Evolutionary conservation across 2,329 filamentous ascomycete genomes (phyloP), one percentile per base, ranked within the genome.

Genomic region (Chrysoporthe puriensis): DNA sequence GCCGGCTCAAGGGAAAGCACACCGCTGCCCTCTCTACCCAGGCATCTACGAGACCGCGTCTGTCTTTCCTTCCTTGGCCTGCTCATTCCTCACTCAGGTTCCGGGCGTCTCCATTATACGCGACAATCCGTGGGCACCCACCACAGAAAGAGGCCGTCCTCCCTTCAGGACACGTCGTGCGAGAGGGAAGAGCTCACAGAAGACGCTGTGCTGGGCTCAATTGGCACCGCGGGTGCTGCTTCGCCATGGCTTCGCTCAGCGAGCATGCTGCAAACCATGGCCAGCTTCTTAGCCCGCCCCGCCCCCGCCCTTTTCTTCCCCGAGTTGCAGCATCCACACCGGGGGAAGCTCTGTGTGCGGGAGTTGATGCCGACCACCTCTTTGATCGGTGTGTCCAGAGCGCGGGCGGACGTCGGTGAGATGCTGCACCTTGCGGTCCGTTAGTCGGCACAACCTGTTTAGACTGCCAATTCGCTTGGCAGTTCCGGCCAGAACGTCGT

Each of bases 321-420:
- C 40, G 54, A 40, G 54, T 16, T 32, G 50, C 50, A 16, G 50
- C 13, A 54, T 34, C 50, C 50, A 21, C 50, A 14, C 50, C 26
- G 26, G 50, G 21, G 50, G 13, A 54, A 21, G 21, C 34, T 36
- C 54, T 40, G 2, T 3, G 34, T 57, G 32, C 34, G 54, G 54
- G 54, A 11, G 54, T 57, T 18, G 54, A 57, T 36, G 54, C 57
- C 36, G 16, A 43, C 26, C 59, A 61, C 34, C 32, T 43, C 21
- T 18, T n/a, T 48, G 14, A 42, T n/a, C n/a, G 6, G 14, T 18
- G 8, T 46, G 59, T 44, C 57, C 57, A n/a, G 18, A 16, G 40
- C n/a, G 8, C 36, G 59, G 59, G 42, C 43, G 48, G 43, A 61
- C 42, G 57, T 60, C 57, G 40, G 40, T 40, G 40, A 60, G 36